Conservation (phyloP, 148 eudicot species). For the Silene conica region DNA sequence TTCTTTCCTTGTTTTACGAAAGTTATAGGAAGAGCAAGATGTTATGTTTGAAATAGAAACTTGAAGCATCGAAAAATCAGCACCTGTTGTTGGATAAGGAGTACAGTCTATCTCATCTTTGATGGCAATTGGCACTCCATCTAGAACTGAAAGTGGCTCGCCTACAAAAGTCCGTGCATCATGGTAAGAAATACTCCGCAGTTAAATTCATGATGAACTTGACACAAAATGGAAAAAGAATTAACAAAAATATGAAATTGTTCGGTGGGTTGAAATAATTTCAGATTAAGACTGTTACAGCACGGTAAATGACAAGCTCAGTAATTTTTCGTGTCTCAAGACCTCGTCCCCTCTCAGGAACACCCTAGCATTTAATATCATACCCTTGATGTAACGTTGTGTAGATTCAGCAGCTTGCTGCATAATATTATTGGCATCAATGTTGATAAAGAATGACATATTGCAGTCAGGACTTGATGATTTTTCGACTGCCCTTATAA, state of each 20-base stretch:
- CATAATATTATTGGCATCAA: constrained; percentile 48
- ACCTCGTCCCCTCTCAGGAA: too few species aligned
- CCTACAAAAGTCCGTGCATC: constrained; percentile 34
- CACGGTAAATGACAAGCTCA: too few species aligned
- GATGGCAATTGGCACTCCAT: constrained; percentile 86
- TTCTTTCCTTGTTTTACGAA: too few species aligned
- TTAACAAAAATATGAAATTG: too few species aligned
- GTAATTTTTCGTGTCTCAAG: too few species aligned
- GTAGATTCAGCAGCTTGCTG: constrained; percentile 81
- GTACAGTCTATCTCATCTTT: constrained; percentile 95
- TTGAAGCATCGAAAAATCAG: neutral
- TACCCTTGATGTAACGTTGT: constrained; percentile 60
- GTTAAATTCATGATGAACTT: neutral
- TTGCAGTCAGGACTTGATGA: constrained; percentile 43
- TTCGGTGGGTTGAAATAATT: too few species aligned
- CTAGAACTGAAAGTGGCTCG: constrained; percentile 71
- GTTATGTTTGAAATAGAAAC: too few species aligned
- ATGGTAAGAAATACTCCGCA: neutral
- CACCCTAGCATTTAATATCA: neutral
- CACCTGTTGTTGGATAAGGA: constrained; percentile 97
- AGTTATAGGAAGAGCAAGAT: too few species aligned
- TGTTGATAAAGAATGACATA: constrained; percentile 85
- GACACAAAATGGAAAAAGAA: neutral
- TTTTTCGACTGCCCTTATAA: constrained; percentile 46
- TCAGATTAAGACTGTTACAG: too few species aligned